phyloP scores from a whole-genome alignment of 2,329 filamentous ascomycete species.

The Thermomyces lanuginosus region DNA sequence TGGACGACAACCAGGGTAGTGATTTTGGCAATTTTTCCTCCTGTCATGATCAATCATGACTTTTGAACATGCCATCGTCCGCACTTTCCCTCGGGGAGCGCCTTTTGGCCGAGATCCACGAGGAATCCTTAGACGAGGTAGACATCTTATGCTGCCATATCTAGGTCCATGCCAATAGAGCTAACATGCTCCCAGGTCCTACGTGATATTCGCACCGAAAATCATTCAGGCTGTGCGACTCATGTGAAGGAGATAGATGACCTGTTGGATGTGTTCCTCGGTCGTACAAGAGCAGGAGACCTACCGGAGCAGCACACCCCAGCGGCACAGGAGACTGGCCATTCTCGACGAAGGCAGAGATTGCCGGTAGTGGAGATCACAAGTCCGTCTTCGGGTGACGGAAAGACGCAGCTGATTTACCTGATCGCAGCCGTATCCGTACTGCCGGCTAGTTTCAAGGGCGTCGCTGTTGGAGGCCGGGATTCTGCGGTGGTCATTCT shows the following conservation, averaged over 20 bases:
- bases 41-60: not conserved
- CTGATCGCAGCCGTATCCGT: slow-evolving; percentile 36
- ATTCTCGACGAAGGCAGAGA: slow-evolving; percentile 4
- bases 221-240: slow-evolving; percentile 8
- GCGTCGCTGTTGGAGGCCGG: slow-evolving; percentile 27
- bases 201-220: slow-evolving; percentile 15
- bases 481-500: slow-evolving; percentile 37
- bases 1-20: not conserved
- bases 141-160: slow-evolving; percentile 8
- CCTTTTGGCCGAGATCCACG: slow-evolving; percentile 36
- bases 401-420: slow-evolving; percentile 45
- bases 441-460: slow-evolving; percentile 26
- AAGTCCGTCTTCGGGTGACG: slow-evolving; percentile 34
- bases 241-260: slow-evolving; percentile 32
- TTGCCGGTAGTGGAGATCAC: slow-evolving; percentile 38
- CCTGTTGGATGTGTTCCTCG: slow-evolving; percentile 23
- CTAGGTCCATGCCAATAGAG: not conserved
- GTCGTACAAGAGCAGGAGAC: slow-evolving; percentile 4
- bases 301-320: not conserved
- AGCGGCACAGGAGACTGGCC: not conserved
- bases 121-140: slow-evolving; percentile 37
- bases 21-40: not conserved
- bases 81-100: slow-evolving; percentile 33
- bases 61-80: slow-evolving; percentile 3
- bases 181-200: slow-evolving; percentile 12